A percentile compares a stretch with the other conserved stretches of the same genome.
Conservation (phyloP, 495 filamentous ascomycete genomes). For the Durotheca rogersii region DNA sequence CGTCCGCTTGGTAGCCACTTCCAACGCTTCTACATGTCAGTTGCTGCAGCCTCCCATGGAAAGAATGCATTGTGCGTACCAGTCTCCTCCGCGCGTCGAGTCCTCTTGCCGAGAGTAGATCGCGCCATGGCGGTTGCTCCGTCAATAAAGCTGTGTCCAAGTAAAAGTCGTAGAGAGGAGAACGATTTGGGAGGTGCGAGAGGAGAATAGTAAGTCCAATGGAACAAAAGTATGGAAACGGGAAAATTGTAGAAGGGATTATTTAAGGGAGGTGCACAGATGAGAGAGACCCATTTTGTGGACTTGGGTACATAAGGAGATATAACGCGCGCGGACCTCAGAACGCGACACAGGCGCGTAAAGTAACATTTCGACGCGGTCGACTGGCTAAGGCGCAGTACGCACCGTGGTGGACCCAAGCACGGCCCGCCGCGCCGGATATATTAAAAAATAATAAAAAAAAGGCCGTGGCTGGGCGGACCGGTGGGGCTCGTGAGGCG, state of each 20-base stretch:
- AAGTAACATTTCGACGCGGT: conserved; percentile 24
- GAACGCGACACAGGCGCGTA: conserved; percentile 33
- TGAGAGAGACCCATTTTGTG: too few relatives aligned
- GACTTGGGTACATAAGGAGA: background rate
- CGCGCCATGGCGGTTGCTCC: conserved; percentile 54
- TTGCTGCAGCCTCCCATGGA: conserved; percentile 28
- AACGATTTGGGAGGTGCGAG: background rate
- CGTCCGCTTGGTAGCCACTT: conserved; percentile 60
- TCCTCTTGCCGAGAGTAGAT: conserved; percentile 72
- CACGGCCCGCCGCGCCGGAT: too few relatives aligned
- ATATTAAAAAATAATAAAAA: too few relatives aligned
- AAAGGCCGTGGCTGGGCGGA: background rate
- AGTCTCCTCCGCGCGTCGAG: conserved; percentile 54
- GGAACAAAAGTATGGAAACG: too few relatives aligned
- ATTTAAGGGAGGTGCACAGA: background rate
- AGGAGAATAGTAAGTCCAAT: conserved; percentile 10
- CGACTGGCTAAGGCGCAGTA: too few relatives aligned
- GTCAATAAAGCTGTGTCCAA: background rate
- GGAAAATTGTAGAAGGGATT: conserved; percentile 27
- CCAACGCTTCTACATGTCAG: conserved; percentile 38
- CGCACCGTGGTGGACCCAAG: too few relatives aligned
- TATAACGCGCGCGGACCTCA: conserved; percentile 32
- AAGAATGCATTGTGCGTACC: conserved; percentile 52
- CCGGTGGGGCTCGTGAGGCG: background rate
- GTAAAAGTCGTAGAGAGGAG: conserved; percentile 2